Evolutionary conservation across 2,329 filamentous ascomycete species (phyloP).

Genomic region (Talaromyces islandicus): DNA sequence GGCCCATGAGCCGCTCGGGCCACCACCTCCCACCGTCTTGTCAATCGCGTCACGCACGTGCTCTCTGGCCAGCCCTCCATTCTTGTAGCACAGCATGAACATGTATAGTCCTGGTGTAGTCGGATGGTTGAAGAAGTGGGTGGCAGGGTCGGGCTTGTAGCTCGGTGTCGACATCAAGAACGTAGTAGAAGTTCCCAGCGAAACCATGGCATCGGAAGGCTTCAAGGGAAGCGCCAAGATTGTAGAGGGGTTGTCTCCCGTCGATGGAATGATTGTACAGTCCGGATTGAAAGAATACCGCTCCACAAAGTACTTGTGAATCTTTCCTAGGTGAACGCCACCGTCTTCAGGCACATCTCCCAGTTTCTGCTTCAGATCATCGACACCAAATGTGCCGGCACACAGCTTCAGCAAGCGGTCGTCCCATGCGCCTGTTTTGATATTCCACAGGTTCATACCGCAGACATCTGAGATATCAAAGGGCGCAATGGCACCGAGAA

Average conservation of each 20-base stretch:
- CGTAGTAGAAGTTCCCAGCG: constrained; percentile 88
- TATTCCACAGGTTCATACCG: constrained; percentile 96
- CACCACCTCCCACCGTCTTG: constrained; percentile 37
- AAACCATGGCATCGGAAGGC: constrained; percentile 87
- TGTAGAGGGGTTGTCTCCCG: constrained; percentile 92
- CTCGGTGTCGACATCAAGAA: constrained; percentile 95
- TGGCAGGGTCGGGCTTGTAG: constrained; percentile 82
- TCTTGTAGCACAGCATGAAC: constrained; percentile 99
- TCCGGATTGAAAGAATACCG: constrained; percentile 71
- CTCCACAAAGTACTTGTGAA: constrained; percentile 71
- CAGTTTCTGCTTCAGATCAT: constrained; percentile 68
- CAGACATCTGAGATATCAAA: constrained; percentile 93
- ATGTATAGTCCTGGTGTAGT: constrained; percentile 88
- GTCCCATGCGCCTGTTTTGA: constrained; percentile 66
- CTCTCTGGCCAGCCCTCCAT: constrained; percentile 88
- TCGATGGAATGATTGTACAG: constrained; percentile 78
- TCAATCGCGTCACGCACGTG: constrained; percentile 78
- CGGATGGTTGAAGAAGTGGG: constrained; percentile 98
- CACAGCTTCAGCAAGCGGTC: constrained; percentile 69
- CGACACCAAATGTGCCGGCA: constrained; percentile 59
- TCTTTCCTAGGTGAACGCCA: constrained; percentile 66
- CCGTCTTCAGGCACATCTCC: constrained; percentile 76
- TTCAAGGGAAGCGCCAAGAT: constrained; percentile 85
- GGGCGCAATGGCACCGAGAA: constrained; percentile 78
- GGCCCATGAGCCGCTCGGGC: constrained; percentile 59